A percentile compares a stretch with the other conserved stretches of the same genome.
phyloP scores from a whole-genome alignment of 176 grass and related monocot species.

The Bothriochloa decipiens region DNA sequence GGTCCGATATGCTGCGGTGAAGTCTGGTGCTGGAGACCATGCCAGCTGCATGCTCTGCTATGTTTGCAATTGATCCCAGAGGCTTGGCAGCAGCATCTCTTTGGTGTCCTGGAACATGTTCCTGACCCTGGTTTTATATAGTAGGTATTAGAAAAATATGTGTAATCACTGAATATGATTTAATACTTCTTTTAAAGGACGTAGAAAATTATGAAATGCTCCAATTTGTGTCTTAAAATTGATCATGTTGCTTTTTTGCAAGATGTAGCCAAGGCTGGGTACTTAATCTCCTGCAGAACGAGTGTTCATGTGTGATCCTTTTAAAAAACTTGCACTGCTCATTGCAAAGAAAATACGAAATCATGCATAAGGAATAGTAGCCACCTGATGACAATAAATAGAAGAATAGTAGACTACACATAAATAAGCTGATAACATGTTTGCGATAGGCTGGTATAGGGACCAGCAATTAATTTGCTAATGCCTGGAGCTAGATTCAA shows the following conservation, averaged over 20 bases:
- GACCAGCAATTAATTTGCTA: background rate
- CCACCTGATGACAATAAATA: background rate
- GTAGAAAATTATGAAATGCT: background rate
- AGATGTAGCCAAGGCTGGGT: background rate
- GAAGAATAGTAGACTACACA: background rate
- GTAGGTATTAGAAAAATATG: background rate
- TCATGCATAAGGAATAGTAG: background rate
- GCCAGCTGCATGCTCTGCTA: constrained; percentile 2
- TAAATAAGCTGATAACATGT: background rate
- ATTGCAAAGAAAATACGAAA: background rate
- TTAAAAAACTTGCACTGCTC: background rate
- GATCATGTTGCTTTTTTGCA: background rate
- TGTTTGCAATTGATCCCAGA: constrained; percentile 21
- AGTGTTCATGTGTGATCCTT: background rate
- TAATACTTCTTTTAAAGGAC: background rate
- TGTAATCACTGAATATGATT: background rate
- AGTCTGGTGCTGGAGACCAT: constrained; percentile 1
- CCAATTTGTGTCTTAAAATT: background rate
- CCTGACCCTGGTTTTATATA: constrained; percentile 32
- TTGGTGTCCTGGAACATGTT: constrained; percentile 34
- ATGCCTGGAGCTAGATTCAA: background rate
- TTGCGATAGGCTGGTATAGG: background rate
- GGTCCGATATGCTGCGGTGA: constrained; percentile 39
- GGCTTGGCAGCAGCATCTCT: constrained; percentile 26
- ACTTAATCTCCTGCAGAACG: background rate